phyloP scores from a whole-genome alignment of 148 eudicot genomes.

The Rhododendron molle region DNA sequence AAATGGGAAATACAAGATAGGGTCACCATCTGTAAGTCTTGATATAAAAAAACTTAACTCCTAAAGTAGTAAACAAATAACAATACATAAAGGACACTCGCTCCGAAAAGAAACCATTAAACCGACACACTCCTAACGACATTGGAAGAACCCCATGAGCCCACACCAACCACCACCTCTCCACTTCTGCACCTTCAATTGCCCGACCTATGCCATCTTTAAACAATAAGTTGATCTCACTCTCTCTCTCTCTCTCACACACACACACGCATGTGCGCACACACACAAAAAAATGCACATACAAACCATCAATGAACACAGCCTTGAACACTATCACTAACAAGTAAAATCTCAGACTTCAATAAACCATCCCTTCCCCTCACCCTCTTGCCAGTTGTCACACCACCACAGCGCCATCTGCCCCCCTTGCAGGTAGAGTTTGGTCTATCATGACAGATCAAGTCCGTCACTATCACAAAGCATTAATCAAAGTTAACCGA shows the following conservation, averaged over 20 bases:
- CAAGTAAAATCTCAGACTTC: neutral
- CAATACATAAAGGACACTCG: neutral
- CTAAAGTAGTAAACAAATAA: neutral
- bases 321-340: neutral
- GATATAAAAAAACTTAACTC: neutral
- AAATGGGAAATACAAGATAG: neutral
- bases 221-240: neutral
- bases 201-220: neutral
- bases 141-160: neutral
- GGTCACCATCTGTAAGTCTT: neutral
- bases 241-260: neutral
- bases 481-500: neutral
- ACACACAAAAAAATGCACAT: too few species aligned
- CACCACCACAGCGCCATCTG: neutral
- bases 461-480: neutral
- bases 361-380: neutral
- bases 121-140: neutral
- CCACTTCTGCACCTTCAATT: neutral
- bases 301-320: neutral
- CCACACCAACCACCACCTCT: neutral
- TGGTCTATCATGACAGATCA: neutral
- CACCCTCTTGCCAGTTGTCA: neutral
- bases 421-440: neutral
- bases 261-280: too few species aligned
- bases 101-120: neutral